These are phyloP conservation scores for Leptodontidium sp. DNA, from an alignment of 2,329 filamentous ascomycete species.

Conservation along the genomic window DNA sequence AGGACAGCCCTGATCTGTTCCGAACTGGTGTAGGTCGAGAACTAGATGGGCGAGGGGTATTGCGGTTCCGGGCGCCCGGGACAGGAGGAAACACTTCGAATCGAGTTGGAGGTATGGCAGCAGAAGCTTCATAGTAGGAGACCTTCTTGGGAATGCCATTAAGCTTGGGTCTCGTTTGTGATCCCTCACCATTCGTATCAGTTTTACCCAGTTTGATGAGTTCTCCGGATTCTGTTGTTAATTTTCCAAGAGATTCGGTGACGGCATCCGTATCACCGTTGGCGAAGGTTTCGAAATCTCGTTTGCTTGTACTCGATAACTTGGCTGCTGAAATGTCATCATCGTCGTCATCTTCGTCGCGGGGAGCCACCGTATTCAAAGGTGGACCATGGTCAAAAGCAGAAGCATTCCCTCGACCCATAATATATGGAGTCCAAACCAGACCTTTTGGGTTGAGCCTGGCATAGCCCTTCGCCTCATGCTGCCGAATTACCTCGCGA, in stretches of 20 bases:
- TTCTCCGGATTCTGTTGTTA: slow-evolving; percentile 40
- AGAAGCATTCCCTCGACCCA: slow-evolving; percentile 84
- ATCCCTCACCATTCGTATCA: slow-evolving; percentile 33
- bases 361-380: slow-evolving; percentile 85
- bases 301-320: slow-evolving; percentile 35
- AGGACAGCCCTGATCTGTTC: slow-evolving; percentile 32
- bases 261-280: slow-evolving; percentile 40
- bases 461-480: slow-evolving; percentile 88
- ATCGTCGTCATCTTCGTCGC: slow-evolving; percentile 54
- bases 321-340: slow-evolving; percentile 27
- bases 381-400: slow-evolving; percentile 85
- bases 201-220: slow-evolving; percentile 32
- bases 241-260: slow-evolving; percentile 42
- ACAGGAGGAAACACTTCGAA: slow-evolving; percentile 83
- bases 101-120: slow-evolving; percentile 69
- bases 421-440: slow-evolving; percentile 96
- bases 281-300: slow-evolving; percentile 38
- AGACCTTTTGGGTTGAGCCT: slow-evolving; percentile 81
- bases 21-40: slow-evolving; percentile 37
- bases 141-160: slow-evolving; percentile 40
- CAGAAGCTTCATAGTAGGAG: slow-evolving; percentile 43
- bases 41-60: slow-evolving; percentile 40
- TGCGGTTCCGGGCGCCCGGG: slow-evolving; percentile 57
- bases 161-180: slow-evolving; percentile 32
- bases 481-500: slow-evolving; percentile 85